Evolutionary conservation across 1,284 basidiomycete genomes (phyloP), one percentile per base, ranked within the genome.

Genomic region (Cryptococcus sp.): DNA sequence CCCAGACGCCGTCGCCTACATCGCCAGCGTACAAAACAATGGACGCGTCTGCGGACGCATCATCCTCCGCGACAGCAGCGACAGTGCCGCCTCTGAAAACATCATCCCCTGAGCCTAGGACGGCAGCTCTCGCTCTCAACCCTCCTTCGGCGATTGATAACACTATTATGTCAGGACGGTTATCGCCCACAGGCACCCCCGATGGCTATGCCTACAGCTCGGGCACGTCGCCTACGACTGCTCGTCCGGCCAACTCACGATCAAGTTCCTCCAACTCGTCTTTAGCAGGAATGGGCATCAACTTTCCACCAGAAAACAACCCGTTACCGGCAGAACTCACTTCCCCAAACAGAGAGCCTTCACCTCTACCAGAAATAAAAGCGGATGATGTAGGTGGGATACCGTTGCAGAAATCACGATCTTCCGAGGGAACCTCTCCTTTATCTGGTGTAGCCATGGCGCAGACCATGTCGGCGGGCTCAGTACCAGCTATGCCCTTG

Each of bases 221-320:
- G 1, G 41, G 15, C 41, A 22, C 41, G n/a, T 44, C 41, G n/a
- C n/a, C n/a, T 7, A 8, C n/a, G 13, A 16, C 8, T 16, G 8
- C 41, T n/a, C 41, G 41, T 44, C 41, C 41, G n/a, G 11, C 41
- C n/a, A 44, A 44, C 41, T 22, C 45, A n/a, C 20, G 52, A 19
- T 17, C 34, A 2, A 34, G 39, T 19, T 54, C 54, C 5, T 49
- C 56, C 16, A 19, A 23, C 20, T 41, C 26, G 40, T 53, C 45
- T 7, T 23, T 55, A 17, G 54, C 60, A 6, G 64, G 64, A n/a
- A 66, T 66, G 55, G 64, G 62, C 26, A 66, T 66, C 49, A 50
- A 53, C 29, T 66, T 66, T 49, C 62, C 62, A 34, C 51, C 54
- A 1, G 54, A 63, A 2, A 39, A 53, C 19, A 63, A 63, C 48